These are phyloP conservation scores for Mortierella sp. DNA, from an alignment of 371 early-diverging fungal genomes.

Conservation along the genomic window DNA sequence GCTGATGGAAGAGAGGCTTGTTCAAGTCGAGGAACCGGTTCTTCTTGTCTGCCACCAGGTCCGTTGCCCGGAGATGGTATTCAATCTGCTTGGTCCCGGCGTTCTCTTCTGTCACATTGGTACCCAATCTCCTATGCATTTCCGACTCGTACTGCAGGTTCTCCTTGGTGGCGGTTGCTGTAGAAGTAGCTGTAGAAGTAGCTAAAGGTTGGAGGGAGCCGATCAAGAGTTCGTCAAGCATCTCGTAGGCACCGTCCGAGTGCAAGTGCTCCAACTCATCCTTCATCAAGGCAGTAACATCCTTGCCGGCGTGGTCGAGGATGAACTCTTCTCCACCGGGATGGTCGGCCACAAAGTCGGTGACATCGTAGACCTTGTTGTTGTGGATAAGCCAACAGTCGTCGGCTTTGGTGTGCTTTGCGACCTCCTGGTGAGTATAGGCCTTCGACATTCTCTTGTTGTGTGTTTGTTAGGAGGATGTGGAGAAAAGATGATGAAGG, in stretches of 20 bases:
- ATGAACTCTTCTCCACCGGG: conserved; percentile 88
- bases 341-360: conserved; percentile 85
- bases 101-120: not conserved
- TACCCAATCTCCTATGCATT: not conserved
- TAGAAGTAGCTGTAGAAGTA: conserved; percentile 19
- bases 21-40: conserved; percentile 86
- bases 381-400: conserved; percentile 85
- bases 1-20: conserved; percentile 88
- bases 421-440: conserved; percentile 72
- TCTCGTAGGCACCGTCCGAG: conserved; percentile 86
- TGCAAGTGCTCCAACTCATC: conserved; percentile 86
- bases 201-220: conserved; percentile 69
- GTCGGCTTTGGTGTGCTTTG: conserved; percentile 72
- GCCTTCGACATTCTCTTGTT: conserved; percentile 32
- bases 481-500: not conserved
- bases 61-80: conserved; percentile 65
- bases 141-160: conserved; percentile 7
- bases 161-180: not conserved
- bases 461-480: not conserved
- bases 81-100: conserved; percentile 61
- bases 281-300: conserved; percentile 79
- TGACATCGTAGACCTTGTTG: conserved; percentile 89
- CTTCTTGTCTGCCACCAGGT: conserved; percentile 65
- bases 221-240: conserved; percentile 86
- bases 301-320: conserved; percentile 82